Conservation (phyloP, 2,329 filamentous ascomycete genomes). For the Sphaerostilbella broomeana region DNA sequence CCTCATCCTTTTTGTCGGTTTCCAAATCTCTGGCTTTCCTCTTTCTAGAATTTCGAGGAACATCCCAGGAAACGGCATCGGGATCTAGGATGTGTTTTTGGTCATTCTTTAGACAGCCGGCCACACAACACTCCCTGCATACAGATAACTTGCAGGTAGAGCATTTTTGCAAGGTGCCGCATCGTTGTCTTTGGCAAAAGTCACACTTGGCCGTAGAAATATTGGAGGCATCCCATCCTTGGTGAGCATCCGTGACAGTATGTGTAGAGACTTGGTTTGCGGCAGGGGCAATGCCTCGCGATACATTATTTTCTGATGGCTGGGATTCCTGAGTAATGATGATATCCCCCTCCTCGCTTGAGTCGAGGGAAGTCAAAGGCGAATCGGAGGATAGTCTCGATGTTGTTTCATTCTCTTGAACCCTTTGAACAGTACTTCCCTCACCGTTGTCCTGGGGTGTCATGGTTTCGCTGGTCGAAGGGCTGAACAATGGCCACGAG, state of each 20-base stretch:
- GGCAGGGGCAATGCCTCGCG: too few relatives aligned
- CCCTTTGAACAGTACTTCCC: too few relatives aligned
- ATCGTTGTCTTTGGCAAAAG: conserved; percentile 19
- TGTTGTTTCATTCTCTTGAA: too few relatives aligned
- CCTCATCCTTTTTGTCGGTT: too few relatives aligned
- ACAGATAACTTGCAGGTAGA: conserved; percentile 19
- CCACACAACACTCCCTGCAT: conserved; percentile 18
- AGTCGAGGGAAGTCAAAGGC: too few relatives aligned
- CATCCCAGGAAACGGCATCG: conserved; percentile 16
- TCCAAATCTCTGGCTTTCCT: not conserved
- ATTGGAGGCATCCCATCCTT: conserved; percentile 18
- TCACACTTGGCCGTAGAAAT: conserved; percentile 24
- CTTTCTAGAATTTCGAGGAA: conserved; percentile 1
- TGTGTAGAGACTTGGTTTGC: too few relatives aligned
- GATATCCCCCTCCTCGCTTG: too few relatives aligned
- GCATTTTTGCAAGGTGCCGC: conserved; percentile 21
- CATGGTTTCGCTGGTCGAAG: too few relatives aligned
- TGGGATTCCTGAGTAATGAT: not conserved
- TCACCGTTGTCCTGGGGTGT: too few relatives aligned
- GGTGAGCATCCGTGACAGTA: too few relatives aligned
- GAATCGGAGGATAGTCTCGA: too few relatives aligned
- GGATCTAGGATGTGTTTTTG: conserved; percentile 18
- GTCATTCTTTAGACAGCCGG: conserved; percentile 14
- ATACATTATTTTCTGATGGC: not conserved
- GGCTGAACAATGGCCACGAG: too few relatives aligned